A percentile compares a stretch with the other conserved stretches of the same genome.
Conservation (phyloP, 208 protist genomes). For the Acanthamoeba divionensis region DNA sequence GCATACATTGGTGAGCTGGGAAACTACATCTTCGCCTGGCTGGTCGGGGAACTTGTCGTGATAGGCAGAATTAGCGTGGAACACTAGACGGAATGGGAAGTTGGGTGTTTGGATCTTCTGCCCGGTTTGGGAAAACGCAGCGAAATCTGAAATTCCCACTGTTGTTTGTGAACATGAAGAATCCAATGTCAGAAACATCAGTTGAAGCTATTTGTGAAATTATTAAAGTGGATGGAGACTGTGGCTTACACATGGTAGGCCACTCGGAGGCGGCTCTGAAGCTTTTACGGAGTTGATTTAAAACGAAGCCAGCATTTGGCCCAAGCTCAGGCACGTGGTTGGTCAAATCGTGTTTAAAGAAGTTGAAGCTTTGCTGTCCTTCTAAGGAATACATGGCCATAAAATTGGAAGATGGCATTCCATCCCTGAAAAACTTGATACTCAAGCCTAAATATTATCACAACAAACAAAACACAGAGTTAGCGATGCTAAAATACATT, state of each 20-base stretch:
- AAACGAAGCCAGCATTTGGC: neutral
- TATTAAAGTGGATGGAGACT: neutral
- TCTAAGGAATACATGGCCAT: conserved; percentile 1
- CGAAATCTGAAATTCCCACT: neutral
- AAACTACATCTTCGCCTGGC: no score
- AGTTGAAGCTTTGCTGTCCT: conserved; percentile 18
- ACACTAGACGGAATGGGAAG: conserved; percentile 20
- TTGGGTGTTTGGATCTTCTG: neutral
- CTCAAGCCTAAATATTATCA: neutral
- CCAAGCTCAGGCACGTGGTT: conserved; percentile 13
- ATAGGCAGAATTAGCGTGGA: neutral
- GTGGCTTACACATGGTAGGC: neutral
- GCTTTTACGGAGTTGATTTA: neutral
- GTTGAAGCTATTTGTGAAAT: neutral
- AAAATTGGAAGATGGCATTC: neutral
- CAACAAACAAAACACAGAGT: no score
- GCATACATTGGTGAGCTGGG: no score
- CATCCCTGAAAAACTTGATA: conserved; percentile 11
- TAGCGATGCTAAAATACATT: no score
- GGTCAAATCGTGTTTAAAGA: conserved; percentile 37
- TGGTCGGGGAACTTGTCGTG: neutral
- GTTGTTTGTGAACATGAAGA: neutral
- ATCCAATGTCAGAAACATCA: neutral
- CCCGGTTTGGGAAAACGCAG: neutral
- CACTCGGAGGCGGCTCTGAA: neutral